Percentiles rank a stretch among this genome's conserved stretches.
Conservation (phyloP, 192 early-diverging fungal species). For the Umbelopsis isabellina region DNA sequence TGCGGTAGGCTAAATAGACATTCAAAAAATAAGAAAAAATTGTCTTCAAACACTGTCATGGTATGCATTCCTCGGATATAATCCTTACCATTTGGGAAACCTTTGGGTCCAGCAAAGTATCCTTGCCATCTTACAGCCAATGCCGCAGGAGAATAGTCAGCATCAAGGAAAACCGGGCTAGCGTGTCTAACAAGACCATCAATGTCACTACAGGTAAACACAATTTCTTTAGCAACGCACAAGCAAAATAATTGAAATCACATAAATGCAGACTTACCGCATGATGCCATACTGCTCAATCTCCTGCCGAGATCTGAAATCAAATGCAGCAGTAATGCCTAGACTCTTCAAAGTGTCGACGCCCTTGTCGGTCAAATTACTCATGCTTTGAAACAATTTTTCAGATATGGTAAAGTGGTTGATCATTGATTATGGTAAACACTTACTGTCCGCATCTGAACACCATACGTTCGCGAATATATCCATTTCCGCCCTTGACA, state of each 20-base stretch:
- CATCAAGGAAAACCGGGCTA: slow-evolving; percentile 54
- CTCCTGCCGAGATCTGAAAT: slow-evolving; percentile 58
- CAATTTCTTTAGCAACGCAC: not conserved
- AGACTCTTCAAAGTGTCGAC: slow-evolving; percentile 47
- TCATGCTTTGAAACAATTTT: slow-evolving; percentile 36
- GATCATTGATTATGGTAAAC: slow-evolving; percentile 26
- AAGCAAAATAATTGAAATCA: not conserved
- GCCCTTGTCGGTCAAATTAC: slow-evolving; percentile 47
- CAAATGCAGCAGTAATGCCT: slow-evolving; percentile 54
- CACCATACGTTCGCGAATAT: slow-evolving; percentile 51
- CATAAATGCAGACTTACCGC: slow-evolving; percentile 29
- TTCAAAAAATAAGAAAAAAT: not conserved
- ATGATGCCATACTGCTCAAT: slow-evolving; percentile 47
- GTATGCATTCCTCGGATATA: not conserved
- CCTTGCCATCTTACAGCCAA: slow-evolving; percentile 55
- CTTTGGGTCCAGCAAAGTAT: slow-evolving; percentile 57
- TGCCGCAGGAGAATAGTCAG: slow-evolving; percentile 61
- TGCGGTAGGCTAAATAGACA: slow-evolving; percentile 37
- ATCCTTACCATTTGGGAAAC: slow-evolving; percentile 46
- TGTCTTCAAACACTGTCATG: not conserved
- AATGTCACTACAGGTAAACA: slow-evolving; percentile 33
- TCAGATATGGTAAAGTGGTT: not conserved
- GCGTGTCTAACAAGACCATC: slow-evolving; percentile 43
- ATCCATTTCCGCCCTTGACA: slow-evolving; percentile 46
- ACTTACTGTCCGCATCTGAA: slow-evolving; percentile 58